phyloP scores from a whole-genome alignment of 1,139 yeast species.

The Sugiyamaella neomexicana region DNA sequence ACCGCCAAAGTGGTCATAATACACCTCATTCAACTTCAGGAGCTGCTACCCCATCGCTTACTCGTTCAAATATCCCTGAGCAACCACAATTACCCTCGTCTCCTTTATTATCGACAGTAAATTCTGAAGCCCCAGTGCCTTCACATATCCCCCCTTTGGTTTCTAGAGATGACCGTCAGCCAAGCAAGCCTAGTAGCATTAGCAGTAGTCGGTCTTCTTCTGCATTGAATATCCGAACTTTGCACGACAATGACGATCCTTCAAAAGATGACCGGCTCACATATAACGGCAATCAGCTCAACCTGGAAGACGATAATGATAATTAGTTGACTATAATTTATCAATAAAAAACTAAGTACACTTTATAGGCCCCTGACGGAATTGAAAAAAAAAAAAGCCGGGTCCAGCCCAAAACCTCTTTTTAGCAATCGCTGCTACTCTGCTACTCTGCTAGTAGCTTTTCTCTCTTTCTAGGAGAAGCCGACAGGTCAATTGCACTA shows the following conservation, averaged over 20 bases:
- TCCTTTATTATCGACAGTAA: neutral
- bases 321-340: neutral
- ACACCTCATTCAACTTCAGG: slow-evolving; percentile 10
- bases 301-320: slow-evolving; percentile 44
- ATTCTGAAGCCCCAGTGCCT: neutral
- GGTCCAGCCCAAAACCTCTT: too few species aligned
- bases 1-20: neutral
- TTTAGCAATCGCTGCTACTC: too few species aligned
- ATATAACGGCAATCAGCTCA: slow-evolving; percentile 51
- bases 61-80: slow-evolving; percentile 1
- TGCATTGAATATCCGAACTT: slow-evolving; percentile 32
- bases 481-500: neutral
- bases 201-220: slow-evolving; percentile 15
- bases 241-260: slow-evolving; percentile 29
- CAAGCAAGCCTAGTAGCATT: slow-evolving; percentile 8
- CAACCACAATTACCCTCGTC: neutral
- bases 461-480: neutral
- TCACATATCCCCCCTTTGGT: neutral
- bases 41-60: slow-evolving; percentile 7
- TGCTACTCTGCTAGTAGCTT: neutral
- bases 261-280: slow-evolving; percentile 42
- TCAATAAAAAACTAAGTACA: neutral
- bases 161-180: slow-evolving; percentile 6
- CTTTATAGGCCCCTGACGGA: neutral
- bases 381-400: too few species aligned